Percentiles rank a stretch among this genome's conserved stretches.
Evolutionary conservation across 805 yeast genomes (phyloP).

Genomic region (Wickerhamomyces mucosus): DNA sequence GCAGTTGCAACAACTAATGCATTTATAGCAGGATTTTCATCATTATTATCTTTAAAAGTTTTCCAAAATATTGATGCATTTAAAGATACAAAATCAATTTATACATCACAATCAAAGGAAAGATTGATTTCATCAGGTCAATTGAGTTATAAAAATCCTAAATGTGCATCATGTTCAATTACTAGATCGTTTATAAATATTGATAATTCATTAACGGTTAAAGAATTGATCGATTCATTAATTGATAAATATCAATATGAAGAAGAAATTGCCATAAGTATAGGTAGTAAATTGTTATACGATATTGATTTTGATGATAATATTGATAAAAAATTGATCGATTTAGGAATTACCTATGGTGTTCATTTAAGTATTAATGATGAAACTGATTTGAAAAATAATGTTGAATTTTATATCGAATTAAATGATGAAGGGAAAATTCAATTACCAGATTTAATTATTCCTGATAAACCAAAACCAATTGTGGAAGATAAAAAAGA

Average conservation of each 20-base stretch:
- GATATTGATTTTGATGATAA: slow-evolving; percentile 90
- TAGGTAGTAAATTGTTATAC: slow-evolving; percentile 52
- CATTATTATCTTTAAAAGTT: slow-evolving; percentile 58
- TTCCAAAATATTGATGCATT: slow-evolving; percentile 30
- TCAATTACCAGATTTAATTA: slow-evolving; percentile 24
- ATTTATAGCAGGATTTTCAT: slow-evolving; percentile 82
- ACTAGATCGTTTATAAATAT: slow-evolving; percentile 41
- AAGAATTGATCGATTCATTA: slow-evolving; percentile 42
- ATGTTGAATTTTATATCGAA: slow-evolving; percentile 51
- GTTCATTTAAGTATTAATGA: slow-evolving; percentile 64
- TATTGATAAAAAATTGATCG: slow-evolving; percentile 33
- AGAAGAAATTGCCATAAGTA: slow-evolving; percentile 45
- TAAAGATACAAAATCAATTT: slow-evolving; percentile 26
- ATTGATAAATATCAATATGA: slow-evolving; percentile 42
- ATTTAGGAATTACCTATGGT: slow-evolving; percentile 51
- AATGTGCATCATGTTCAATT: slow-evolving; percentile 62
- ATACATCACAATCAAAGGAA: slow-evolving; percentile 43
- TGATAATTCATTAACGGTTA: slow-evolving; percentile 29
- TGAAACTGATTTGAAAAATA: slow-evolving; percentile 60
- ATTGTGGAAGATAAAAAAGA: slow-evolving; percentile 15
- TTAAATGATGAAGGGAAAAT: slow-evolving; percentile 14
- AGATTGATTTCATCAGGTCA: slow-evolving; percentile 58
- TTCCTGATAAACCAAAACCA: slow-evolving; percentile 20
- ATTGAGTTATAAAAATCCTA: slow-evolving; percentile 51
- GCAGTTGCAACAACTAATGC: slow-evolving; percentile 99